Conservation (phyloP, 2,329 filamentous ascomycete species). For the Cladobotryum mycophilum region DNA sequence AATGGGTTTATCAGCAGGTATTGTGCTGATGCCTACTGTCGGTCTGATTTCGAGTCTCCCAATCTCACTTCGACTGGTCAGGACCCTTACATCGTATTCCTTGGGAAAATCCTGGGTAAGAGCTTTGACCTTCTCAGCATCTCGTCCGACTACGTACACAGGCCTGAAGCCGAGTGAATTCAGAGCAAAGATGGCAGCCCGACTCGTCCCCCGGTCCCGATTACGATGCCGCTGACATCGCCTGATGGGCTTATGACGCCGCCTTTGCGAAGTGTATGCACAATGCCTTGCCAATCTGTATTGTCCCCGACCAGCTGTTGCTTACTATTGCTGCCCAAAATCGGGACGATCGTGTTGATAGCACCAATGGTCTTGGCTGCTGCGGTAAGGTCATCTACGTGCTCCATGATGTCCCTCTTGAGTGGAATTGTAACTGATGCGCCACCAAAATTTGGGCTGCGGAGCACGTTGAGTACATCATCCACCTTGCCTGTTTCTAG, state of each 20-base stretch:
- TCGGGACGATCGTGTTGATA: slow-evolving; percentile 84
- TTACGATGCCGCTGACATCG: slow-evolving; percentile 60
- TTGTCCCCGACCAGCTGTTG: slow-evolving; percentile 73
- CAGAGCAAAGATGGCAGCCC: slow-evolving; percentile 85
- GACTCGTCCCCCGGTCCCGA: slow-evolving; percentile 86
- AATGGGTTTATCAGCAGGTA: slow-evolving; percentile 81
- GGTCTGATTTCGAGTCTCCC: slow-evolving; percentile 42
- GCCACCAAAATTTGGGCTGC: slow-evolving; percentile 72
- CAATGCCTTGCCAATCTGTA: slow-evolving; percentile 94
- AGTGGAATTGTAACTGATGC: slow-evolving; percentile 94
- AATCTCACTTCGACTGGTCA: slow-evolving; percentile 46
- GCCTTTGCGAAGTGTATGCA: slow-evolving; percentile 64
- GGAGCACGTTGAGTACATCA: slow-evolving; percentile 60
- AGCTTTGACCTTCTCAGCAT: slow-evolving; percentile 57
- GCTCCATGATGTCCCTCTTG: slow-evolving; percentile 78
- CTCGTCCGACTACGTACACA: slow-evolving; percentile 81
- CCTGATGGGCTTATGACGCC: slow-evolving; percentile 45
- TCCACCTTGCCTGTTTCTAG: slow-evolving; percentile 64
- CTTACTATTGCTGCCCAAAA: slow-evolving; percentile 32
- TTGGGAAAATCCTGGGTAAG: slow-evolving; percentile 68
- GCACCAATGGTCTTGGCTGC: slow-evolving; percentile 81
- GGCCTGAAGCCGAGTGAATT: slow-evolving; percentile 76
- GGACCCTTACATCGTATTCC: slow-evolving; percentile 62
- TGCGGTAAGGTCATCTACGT: slow-evolving; percentile 73
- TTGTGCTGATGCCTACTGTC: slow-evolving; percentile 76